Evolutionary conservation across 345 rosid genomes (phyloP).

Genomic region (Citrus inodora): DNA sequence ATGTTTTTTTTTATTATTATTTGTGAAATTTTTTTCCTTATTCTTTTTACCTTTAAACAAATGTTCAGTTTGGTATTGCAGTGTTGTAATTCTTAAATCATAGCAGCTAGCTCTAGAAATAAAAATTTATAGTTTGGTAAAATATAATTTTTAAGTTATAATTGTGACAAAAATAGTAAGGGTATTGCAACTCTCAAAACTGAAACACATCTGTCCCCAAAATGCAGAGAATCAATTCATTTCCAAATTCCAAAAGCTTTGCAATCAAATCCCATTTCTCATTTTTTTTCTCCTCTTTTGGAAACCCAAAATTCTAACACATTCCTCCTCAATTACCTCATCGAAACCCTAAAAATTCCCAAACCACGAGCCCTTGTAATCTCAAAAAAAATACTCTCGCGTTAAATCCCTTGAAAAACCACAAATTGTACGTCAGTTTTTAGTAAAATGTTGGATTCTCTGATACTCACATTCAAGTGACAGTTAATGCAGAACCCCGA

Average conservation of each 20-base stretch:
- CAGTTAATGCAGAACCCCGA: too few relatives aligned
- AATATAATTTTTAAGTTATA: too few relatives aligned
- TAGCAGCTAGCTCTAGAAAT: too few relatives aligned
- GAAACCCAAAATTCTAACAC: background rate
- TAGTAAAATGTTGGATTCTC: constrained; percentile 23
- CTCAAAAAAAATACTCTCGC: constrained; percentile 4
- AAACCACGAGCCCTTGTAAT: constrained; percentile 10
- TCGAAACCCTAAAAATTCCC: constrained; percentile 6
- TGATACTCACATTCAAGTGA: constrained; percentile 7
- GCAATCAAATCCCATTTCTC: background rate
- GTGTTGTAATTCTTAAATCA: too few relatives aligned
- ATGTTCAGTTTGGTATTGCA: too few relatives aligned
- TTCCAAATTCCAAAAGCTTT: background rate
- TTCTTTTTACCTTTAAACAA: too few relatives aligned
- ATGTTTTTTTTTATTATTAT: too few relatives aligned
- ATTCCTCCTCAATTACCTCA: constrained; percentile 2
- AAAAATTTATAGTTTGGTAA: too few relatives aligned
- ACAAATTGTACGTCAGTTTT: constrained; percentile 2
- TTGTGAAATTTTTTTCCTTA: too few relatives aligned
- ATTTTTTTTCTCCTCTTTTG: constrained; percentile 16
- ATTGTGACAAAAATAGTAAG: too few relatives aligned
- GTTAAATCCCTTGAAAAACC: constrained; percentile 20
- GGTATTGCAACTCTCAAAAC: too few relatives aligned
- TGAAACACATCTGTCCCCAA: background rate
- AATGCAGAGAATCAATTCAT: background rate